A percentile compares a stretch with the other conserved stretches of the same genome.
phyloP scores from a whole-genome alignment of 108 stramenopile genomes.

The Fragilaria crotonensis region DNA sequence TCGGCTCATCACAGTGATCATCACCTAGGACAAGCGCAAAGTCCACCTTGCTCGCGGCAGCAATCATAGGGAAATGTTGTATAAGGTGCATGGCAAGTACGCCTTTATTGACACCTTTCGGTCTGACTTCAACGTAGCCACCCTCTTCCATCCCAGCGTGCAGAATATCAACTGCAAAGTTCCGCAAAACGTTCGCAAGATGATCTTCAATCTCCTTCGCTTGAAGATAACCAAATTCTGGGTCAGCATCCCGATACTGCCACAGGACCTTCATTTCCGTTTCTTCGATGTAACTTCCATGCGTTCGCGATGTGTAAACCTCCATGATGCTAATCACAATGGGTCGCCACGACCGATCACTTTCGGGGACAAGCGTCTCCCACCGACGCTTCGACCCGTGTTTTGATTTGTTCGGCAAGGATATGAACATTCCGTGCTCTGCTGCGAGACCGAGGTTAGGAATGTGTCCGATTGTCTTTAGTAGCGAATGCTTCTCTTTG shows the following conservation, averaged over 20 bases:
- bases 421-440: slow-evolving; percentile 91
- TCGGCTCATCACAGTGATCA: slow-evolving; percentile 92
- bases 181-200: slow-evolving; percentile 78
- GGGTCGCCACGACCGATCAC: slow-evolving; percentile 80
- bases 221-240: slow-evolving; percentile 95
- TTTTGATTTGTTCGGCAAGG: slow-evolving; percentile 72
- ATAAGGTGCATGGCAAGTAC: slow-evolving; percentile 79
- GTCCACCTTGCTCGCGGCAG: slow-evolving; percentile 50
- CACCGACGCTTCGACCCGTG: slow-evolving; percentile 53
- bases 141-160: slow-evolving; percentile 84
- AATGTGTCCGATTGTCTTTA: slow-evolving; percentile 69
- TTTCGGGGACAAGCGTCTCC: slow-evolving; percentile 85
- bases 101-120: slow-evolving; percentile 84
- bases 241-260: slow-evolving; percentile 96
- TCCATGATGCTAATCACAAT: slow-evolving; percentile 87
- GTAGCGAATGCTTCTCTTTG: slow-evolving; percentile 76
- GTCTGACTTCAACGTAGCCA: slow-evolving; percentile 83
- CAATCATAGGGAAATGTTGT: slow-evolving; percentile 43
- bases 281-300: slow-evolving; percentile 86
- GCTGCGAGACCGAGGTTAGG: slow-evolving; percentile 85
- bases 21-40: slow-evolving; percentile 88
- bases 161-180: slow-evolving; percentile 91
- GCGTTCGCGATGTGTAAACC: slow-evolving; percentile 88
- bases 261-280: slow-evolving; percentile 93
- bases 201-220: slow-evolving; percentile 96